Evolutionary conservation across 169 alveolate genomes (phyloP).

Genomic region (Babesia ovata): DNA sequence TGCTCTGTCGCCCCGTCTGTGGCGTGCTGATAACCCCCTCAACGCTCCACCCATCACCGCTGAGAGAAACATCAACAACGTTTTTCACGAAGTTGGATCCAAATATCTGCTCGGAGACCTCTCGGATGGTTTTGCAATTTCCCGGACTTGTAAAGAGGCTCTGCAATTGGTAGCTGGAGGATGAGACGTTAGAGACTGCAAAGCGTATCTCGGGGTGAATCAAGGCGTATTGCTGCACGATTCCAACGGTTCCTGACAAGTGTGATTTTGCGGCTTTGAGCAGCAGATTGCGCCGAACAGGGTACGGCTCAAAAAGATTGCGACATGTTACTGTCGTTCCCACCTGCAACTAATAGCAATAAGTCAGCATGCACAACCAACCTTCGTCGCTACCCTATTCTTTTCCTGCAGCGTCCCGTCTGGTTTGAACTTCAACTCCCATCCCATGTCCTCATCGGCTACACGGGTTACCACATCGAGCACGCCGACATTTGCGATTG

Average conservation of each 20-base stretch:
- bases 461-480: constrained; percentile 72
- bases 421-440: constrained; percentile 66
- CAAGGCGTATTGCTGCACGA: constrained; percentile 66
- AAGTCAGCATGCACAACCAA: not conserved
- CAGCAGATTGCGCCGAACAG: constrained; percentile 58
- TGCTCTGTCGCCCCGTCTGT: constrained; percentile 68
- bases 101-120: constrained; percentile 59
- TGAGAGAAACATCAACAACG: constrained; percentile 58
- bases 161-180: constrained; percentile 22
- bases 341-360: constrained; percentile 11
- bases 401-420: constrained; percentile 67
- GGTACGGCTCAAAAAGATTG: constrained; percentile 56
- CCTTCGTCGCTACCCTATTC: constrained; percentile 69
- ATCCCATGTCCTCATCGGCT: constrained; percentile 70
- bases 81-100: constrained; percentile 67
- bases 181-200: constrained; percentile 39
- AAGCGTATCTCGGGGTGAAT: constrained; percentile 59
- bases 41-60: constrained; percentile 57
- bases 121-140: constrained; percentile 48
- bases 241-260: constrained; percentile 25
- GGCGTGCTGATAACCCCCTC: constrained; percentile 58
- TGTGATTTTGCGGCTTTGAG: constrained; percentile 33
- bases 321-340: constrained; percentile 65
- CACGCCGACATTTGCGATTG: constrained; percentile 73
- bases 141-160: constrained; percentile 65